phyloP scores from a whole-genome alignment of 352 stramenopile genomes.

The Phytophthora sp. region DNA sequence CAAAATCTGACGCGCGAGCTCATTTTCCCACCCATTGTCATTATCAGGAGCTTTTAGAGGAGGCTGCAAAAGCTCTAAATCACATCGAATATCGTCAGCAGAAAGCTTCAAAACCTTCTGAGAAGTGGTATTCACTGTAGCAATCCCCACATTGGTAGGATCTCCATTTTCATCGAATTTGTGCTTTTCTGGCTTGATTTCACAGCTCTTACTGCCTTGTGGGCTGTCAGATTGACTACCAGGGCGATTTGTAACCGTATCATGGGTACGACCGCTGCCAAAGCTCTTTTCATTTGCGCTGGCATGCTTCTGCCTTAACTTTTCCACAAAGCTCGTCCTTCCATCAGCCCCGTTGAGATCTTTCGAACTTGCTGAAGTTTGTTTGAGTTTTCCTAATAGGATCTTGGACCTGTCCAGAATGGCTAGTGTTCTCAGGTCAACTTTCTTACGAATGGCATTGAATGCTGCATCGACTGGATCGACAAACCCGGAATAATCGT shows the following conservation, averaged over 20 bases:
- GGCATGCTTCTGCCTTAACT: conserved; percentile 29
- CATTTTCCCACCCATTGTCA: conserved; percentile 90
- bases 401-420: conserved; percentile 59
- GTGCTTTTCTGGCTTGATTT: not conserved
- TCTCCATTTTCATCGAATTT: not conserved
- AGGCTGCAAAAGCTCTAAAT: conserved; percentile 64
- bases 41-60: conserved; percentile 57
- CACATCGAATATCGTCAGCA: conserved; percentile 30
- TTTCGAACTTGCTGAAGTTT: conserved; percentile 1
- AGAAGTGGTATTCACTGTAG: not conserved
- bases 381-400: conserved; percentile 42
- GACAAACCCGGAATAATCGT: conserved; percentile 18
- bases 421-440: conserved; percentile 56
- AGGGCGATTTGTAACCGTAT: too few relatives aligned
- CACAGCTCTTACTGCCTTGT: too few relatives aligned
- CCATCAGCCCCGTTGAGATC: not conserved
- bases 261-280: too few relatives aligned
- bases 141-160: too few relatives aligned
- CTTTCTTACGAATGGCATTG: conserved; percentile 42
- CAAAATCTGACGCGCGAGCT: conserved; percentile 89
- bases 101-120: not conserved
- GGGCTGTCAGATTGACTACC: too few relatives aligned
- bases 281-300: not conserved
- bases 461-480: conserved; percentile 43
- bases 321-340: conserved; percentile 36